Conservation (phyloP, 139 green algal genomes). For the Yamagishiella unicocca region DNA sequence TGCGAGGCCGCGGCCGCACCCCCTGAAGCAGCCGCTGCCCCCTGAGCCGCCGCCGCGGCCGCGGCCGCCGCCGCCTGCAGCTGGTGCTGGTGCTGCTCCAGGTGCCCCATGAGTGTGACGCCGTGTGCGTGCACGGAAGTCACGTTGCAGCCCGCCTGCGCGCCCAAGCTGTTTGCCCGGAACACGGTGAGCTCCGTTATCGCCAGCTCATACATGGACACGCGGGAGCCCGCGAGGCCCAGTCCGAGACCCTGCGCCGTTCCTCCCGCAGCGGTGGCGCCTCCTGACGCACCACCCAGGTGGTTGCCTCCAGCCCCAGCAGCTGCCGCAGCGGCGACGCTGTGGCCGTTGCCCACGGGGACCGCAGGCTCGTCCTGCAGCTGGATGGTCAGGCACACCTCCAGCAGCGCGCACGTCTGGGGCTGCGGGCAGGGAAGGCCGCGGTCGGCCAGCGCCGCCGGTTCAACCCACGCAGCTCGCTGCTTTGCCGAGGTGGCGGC, state of each 20-base stretch:
- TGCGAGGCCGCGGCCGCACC: neutral
- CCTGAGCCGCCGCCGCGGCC: neutral
- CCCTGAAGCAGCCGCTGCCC: neutral
- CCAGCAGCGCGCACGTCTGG: conserved; percentile 29
- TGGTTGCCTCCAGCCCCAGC: neutral
- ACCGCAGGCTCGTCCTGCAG: neutral
- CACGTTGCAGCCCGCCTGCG: neutral
- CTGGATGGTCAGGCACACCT: conserved; percentile 2
- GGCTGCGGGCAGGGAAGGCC: neutral
- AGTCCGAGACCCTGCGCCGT: neutral
- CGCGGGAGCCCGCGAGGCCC: neutral
- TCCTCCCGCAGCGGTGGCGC: neutral
- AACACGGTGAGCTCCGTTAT: conserved; percentile 40
- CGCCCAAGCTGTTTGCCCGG: neutral
- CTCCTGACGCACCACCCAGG: neutral
- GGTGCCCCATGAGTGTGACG: conserved; percentile 31
- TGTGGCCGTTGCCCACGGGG: neutral
- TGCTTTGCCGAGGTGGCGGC: neutral
- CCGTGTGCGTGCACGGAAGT: conserved; percentile 35
- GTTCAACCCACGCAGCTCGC: no score
- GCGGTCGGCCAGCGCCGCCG: no score
- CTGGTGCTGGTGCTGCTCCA: conserved; percentile 13
- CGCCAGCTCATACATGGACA: conserved; percentile 17
- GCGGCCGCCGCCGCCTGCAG: neutral
- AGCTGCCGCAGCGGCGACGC: neutral